phyloP scores from a whole-genome alignment of 495 filamentous ascomycete genomes.

The Neurospora hispaniola region DNA sequence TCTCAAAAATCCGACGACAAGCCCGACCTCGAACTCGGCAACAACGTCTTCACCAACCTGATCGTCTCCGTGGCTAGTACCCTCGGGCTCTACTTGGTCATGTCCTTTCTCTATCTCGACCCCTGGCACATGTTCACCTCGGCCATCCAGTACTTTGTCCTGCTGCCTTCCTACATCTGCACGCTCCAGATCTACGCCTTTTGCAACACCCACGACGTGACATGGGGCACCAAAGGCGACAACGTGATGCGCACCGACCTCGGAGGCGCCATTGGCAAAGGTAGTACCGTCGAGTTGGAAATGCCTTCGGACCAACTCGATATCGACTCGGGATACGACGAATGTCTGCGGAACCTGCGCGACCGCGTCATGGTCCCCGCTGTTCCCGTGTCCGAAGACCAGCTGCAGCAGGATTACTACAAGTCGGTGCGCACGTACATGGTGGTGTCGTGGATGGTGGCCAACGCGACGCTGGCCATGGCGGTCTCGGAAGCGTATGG shows the following conservation, averaged over 20 bases:
- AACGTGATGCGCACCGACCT: constrained; percentile 89
- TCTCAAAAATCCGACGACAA: constrained; percentile 35
- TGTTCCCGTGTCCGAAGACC: constrained; percentile 53
- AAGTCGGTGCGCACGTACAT: constrained; percentile 96
- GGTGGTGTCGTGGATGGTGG: constrained; percentile 91
- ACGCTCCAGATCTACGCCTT: constrained; percentile 97
- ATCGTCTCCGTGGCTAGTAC: constrained; percentile 85
- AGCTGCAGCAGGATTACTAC: constrained; percentile 97
- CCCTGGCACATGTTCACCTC: constrained; percentile 99
- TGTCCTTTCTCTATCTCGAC: constrained; percentile 90
- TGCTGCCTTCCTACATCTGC: constrained; percentile 91
- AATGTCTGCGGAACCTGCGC: constrained; percentile 88
- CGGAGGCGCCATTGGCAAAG: constrained; percentile 66
- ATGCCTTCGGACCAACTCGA: constrained; percentile 98
- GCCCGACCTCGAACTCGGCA: constrained; percentile 49
- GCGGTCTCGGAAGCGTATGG: constrained; percentile 81
- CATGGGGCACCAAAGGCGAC: constrained; percentile 98
- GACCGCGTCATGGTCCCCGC: constrained; percentile 77
- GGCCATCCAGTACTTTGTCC: constrained; percentile 83
- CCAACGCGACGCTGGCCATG: constrained; percentile 90
- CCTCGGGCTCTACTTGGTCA: constrained; percentile 89
- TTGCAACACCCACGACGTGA: constrained; percentile 98
- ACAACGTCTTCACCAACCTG: constrained; percentile 88
- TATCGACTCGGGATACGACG: constrained; percentile 96
- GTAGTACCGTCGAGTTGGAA: constrained; percentile 67